Conservation (phyloP, 2,329 filamentous ascomycete species). For the Colletotrichum cuscutae region DNA sequence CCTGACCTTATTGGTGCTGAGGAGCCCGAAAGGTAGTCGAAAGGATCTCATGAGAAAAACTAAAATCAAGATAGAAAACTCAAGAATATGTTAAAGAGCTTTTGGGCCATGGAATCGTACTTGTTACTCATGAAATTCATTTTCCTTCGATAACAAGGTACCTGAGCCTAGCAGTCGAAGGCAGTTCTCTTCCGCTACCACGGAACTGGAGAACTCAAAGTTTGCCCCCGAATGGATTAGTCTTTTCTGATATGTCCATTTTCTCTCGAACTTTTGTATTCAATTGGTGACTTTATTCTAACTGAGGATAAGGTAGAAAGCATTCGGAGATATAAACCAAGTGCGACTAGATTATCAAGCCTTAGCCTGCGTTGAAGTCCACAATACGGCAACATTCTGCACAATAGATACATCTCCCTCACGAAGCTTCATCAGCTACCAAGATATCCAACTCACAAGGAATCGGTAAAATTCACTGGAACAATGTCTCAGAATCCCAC, state of each 20-base stretch:
- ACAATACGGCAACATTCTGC: neutral
- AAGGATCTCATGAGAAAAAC: neutral
- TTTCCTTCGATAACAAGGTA: too few relatives aligned
- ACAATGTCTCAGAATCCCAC: neutral
- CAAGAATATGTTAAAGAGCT: neutral
- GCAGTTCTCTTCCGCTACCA: neutral
- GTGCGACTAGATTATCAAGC: neutral
- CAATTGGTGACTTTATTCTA: too few relatives aligned
- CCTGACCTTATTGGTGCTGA: too few relatives aligned
- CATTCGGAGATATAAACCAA: neutral
- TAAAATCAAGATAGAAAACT: neutral
- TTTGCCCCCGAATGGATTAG: too few relatives aligned
- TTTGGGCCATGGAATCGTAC: too few relatives aligned
- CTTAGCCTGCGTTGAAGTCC: neutral
- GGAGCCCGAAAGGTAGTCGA: neutral
- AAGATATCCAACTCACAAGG: too few relatives aligned
- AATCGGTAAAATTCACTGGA: too few relatives aligned
- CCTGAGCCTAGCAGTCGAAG: too few relatives aligned
- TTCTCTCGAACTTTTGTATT: too few relatives aligned
- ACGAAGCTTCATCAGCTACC: neutral
- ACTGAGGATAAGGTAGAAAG: neutral
- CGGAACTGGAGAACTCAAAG: neutral
- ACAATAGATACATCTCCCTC: neutral
- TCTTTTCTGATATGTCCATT: too few relatives aligned
- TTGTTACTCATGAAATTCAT: too few relatives aligned